These are phyloP conservation scores for Jaapia argillacea DNA, from an alignment of 768 basidiomycete species.

Conservation along the genomic window DNA sequence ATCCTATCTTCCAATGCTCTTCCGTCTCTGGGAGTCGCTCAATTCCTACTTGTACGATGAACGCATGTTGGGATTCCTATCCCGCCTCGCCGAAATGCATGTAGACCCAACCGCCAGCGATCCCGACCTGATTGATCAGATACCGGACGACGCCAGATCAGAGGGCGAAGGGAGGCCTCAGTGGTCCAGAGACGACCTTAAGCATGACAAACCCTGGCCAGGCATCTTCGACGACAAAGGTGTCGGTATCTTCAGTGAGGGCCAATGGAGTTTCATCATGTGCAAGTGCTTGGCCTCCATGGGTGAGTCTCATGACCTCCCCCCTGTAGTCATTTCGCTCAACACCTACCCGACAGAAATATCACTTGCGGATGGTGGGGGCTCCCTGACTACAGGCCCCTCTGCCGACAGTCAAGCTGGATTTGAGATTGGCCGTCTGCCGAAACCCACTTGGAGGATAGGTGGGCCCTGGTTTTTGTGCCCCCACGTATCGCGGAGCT, in stretches of 20 bases:
- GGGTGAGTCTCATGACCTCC: constrained; percentile 34
- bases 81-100: constrained; percentile 71
- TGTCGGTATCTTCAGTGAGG: constrained; percentile 76
- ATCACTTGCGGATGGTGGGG: constrained; percentile 52
- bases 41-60: constrained; percentile 89
- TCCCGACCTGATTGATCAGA: constrained; percentile 51
- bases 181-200: constrained; percentile 37
- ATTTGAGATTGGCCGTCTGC: constrained; percentile 64
- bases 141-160: constrained; percentile 61
- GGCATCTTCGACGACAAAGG: constrained; percentile 31
- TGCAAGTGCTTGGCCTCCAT: constrained; percentile 79
- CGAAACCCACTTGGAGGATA: constrained; percentile 67
- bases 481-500: constrained; percentile 9
- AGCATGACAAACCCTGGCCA: constrained; percentile 36
- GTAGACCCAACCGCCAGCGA: constrained; percentile 69
- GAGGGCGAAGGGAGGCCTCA: constrained; percentile 50
- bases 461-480: constrained; percentile 28
- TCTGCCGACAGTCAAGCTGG: constrained; percentile 64
- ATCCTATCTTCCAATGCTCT: constrained; percentile 73
- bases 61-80: constrained; percentile 77
- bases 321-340: background rate
- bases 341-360: constrained; percentile 38
- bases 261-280: constrained; percentile 82
- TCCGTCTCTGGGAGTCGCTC: constrained; percentile 81
- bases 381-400: constrained; percentile 67